Evolutionary conservation across 371 early-diverging fungal genomes (phyloP).

Genomic region (Apophysomyces ossiformis): DNA sequence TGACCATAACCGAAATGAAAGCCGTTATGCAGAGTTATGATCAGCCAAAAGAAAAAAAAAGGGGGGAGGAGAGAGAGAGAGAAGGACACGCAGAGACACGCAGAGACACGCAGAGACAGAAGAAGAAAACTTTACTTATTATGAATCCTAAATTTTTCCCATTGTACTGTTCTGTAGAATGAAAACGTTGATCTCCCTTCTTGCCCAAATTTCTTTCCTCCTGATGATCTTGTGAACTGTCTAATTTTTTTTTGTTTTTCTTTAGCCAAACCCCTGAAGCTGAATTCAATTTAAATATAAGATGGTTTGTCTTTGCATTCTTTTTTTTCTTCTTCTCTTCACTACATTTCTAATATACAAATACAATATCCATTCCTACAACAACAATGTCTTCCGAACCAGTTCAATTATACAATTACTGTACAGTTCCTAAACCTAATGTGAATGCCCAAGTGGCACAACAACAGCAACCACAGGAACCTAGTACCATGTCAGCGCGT

Average conservation of each 20-base stretch:
- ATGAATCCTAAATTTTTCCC: not conserved
- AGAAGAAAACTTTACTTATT: not conserved
- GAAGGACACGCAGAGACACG: no score
- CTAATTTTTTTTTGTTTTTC: no score
- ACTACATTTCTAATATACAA: not conserved
- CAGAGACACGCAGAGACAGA: not conserved
- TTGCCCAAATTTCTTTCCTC: not conserved
- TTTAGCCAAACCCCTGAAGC: no score
- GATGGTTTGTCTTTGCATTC: not conserved
- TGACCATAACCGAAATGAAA: slow-evolving; percentile 4
- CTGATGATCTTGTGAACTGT: slow-evolving; percentile 8
- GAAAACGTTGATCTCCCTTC: slow-evolving; percentile 1
- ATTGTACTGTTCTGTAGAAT: not conserved
- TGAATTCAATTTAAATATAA: not conserved
- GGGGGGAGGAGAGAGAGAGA: no score
- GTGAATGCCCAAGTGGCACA: not conserved
- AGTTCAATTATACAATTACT: slow-evolving; percentile 5
- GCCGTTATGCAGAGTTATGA: slow-evolving; percentile 5
- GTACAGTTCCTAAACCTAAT: slow-evolving; percentile 2
- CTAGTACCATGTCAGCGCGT: slow-evolving; percentile 2
- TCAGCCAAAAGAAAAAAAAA: not conserved
- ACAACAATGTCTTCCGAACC: slow-evolving; percentile 3
- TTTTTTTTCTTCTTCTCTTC: not conserved
- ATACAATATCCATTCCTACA: no score
- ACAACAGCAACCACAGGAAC: not conserved